Conservation (phyloP, 2,329 filamentous ascomycete genomes). For the Phialophora verrucosa region DNA sequence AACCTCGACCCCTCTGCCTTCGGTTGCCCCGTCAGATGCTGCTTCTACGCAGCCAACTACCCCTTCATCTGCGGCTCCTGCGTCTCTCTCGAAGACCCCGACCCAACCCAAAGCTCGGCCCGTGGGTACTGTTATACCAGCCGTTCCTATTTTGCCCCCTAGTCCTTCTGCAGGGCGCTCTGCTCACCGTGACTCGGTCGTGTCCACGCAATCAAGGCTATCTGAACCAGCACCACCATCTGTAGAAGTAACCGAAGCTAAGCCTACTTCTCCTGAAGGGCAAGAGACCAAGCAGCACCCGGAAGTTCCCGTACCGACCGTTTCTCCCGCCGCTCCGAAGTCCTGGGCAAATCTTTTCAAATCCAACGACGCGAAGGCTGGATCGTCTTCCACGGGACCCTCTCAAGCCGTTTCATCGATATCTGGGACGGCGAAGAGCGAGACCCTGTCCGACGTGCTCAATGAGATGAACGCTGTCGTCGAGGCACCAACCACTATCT, state of each 20-base stretch:
- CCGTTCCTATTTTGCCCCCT: slow-evolving; percentile 54
- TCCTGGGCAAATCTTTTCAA: slow-evolving; percentile 74
- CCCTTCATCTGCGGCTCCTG: slow-evolving; percentile 58
- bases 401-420: slow-evolving; percentile 33
- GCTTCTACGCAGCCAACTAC: slow-evolving; percentile 62
- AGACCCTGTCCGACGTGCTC: slow-evolving; percentile 77
- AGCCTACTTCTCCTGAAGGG: slow-evolving; percentile 21
- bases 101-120: slow-evolving; percentile 44
- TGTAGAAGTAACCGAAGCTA: slow-evolving; percentile 17
- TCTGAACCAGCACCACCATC: slow-evolving; percentile 30
- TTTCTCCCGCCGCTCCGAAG: slow-evolving; percentile 56
- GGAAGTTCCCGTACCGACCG: slow-evolving; percentile 48
- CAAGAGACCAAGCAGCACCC: slow-evolving; percentile 17
- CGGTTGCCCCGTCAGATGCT: slow-evolving; percentile 63
- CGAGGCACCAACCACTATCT: slow-evolving; percentile 62
- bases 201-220: slow-evolving; percentile 47
- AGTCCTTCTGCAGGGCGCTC: slow-evolving; percentile 46
- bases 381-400: slow-evolving; percentile 42
- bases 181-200: slow-evolving; percentile 45
- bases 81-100: slow-evolving; percentile 39
- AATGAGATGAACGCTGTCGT: slow-evolving; percentile 71
- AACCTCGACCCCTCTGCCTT: slow-evolving; percentile 63
- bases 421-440: slow-evolving; percentile 54
- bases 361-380: slow-evolving; percentile 50
- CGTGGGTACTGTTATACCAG: slow-evolving; percentile 53